These are phyloP conservation scores for Diospyros kaki DNA, from an alignment of 148 eudicot genomes.

Conservation along the genomic window DNA sequence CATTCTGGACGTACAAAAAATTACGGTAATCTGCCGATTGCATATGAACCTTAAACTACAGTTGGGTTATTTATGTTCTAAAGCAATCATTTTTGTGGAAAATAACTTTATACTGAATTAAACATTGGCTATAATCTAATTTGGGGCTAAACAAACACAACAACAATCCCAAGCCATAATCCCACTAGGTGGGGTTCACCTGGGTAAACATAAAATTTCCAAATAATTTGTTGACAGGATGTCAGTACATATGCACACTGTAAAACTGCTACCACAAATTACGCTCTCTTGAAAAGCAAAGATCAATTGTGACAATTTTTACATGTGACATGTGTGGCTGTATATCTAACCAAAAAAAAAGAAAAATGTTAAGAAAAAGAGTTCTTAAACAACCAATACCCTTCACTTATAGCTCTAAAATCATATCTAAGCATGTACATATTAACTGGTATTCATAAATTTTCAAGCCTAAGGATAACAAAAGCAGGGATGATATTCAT, in stretches of 20 bases:
- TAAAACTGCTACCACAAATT: not conserved
- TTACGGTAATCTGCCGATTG: not conserved
- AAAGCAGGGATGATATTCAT: too few species aligned
- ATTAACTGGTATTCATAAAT: not conserved
- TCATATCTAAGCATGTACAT: not conserved
- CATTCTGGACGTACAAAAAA: not conserved
- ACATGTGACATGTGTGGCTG: not conserved
- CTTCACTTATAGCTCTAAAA: not conserved
- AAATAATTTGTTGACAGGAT: not conserved
- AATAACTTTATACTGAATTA: not conserved
- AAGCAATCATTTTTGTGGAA: not conserved
- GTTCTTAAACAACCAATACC: too few species aligned
- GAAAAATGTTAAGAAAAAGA: too few species aligned
- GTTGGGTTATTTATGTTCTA: not conserved
- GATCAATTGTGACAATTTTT: not conserved
- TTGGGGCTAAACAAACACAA: too few species aligned
- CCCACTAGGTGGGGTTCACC: too few species aligned
- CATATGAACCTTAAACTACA: not conserved
- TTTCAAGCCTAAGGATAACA: too few species aligned
- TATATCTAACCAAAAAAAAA: too few species aligned
- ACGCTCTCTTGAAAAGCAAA: conserved; percentile 4
- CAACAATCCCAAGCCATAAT: too few species aligned
- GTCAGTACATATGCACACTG: too few species aligned
- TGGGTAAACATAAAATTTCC: too few species aligned
- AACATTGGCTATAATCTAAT: not conserved